Evolutionary conservation across 768 basidiomycete species (phyloP).

Genomic region (Naganishia antarctica): DNA sequence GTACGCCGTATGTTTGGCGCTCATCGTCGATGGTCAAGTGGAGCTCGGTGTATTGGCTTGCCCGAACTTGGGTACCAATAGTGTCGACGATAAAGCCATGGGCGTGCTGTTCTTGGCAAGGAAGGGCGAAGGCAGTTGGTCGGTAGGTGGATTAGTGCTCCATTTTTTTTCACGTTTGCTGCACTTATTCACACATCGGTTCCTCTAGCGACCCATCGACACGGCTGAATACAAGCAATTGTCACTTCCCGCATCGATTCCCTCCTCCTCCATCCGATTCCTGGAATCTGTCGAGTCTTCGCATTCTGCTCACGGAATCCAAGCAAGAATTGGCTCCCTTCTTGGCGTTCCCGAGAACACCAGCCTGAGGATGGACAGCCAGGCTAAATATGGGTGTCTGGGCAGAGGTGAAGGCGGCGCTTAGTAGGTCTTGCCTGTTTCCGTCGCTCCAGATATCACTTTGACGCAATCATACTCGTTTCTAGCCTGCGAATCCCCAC

Average conservation of each 20-base stretch:
- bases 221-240: conserved; percentile 40
- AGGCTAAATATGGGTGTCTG: conserved; percentile 88
- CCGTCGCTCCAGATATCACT: too few species aligned
- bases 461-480: conserved; percentile 51
- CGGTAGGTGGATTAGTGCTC: conserved; percentile 8
- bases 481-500: conserved; percentile 48
- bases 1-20: conserved; percentile 83
- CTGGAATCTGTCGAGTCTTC: conserved; percentile 89
- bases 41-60: conserved; percentile 84
- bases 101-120: conserved; percentile 84
- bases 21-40: conserved; percentile 72
- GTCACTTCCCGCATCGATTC: conserved; percentile 53
- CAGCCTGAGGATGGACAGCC: conserved; percentile 88
- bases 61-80: conserved; percentile 66
- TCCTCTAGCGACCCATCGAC: conserved; percentile 2
- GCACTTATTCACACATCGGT: conserved; percentile 7
- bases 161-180: neutral
- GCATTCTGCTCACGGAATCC: conserved; percentile 85
- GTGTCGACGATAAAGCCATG: conserved; percentile 58
- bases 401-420: conserved; percentile 73
- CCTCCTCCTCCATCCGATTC: conserved; percentile 50
- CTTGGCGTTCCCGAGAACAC: conserved; percentile 55
- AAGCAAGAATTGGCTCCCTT: conserved; percentile 63
- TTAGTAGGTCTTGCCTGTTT: conserved; percentile 43
- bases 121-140: conserved; percentile 65